These are phyloP conservation scores for Daldinia bambusicola DNA, from an alignment of 495 filamentous ascomycete species.

Conservation along the genomic window DNA sequence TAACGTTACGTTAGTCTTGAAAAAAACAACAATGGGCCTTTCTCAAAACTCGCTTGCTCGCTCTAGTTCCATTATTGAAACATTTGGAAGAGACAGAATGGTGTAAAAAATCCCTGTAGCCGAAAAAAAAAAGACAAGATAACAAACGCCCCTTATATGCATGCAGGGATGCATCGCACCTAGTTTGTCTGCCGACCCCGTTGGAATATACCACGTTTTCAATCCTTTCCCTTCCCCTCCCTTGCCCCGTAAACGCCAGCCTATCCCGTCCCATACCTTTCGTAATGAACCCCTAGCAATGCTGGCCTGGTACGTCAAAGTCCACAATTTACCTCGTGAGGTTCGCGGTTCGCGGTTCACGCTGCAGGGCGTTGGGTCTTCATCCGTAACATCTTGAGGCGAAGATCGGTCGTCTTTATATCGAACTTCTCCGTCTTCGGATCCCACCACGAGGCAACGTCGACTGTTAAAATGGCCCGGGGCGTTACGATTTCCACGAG, in stretches of 20 bases:
- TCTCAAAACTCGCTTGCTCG: constrained; percentile 33
- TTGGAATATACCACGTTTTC: constrained; percentile 23
- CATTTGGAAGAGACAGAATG: neutral
- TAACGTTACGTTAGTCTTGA: neutral
- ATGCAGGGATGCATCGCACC: constrained; percentile 23
- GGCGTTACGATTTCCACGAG: constrained; percentile 71
- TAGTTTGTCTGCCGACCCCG: constrained; percentile 16
- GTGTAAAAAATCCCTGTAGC: constrained; percentile 15
- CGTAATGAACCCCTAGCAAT: neutral
- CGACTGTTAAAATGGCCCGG: constrained; percentile 52
- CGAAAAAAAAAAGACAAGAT: constrained; percentile 14
- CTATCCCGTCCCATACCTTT: constrained; percentile 8
- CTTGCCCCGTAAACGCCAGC: constrained; percentile 19
- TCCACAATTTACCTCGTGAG: no score
- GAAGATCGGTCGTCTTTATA: constrained; percentile 9
- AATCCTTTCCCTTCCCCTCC: constrained; percentile 12
- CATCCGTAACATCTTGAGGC: constrained; percentile 19
- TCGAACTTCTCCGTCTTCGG: constrained; percentile 44
- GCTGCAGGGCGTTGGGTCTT: constrained; percentile 11
- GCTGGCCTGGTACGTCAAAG: neutral
- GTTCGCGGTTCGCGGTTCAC: neutral
- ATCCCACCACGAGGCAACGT: constrained; percentile 46
- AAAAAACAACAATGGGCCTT: neutral
- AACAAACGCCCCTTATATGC: constrained; percentile 28
- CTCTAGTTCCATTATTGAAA: constrained; percentile 20